A percentile compares a stretch with the other conserved stretches of the same genome.
Conservation (phyloP, 129 eudicot genomes). For the Flaveria bidentis region DNA sequence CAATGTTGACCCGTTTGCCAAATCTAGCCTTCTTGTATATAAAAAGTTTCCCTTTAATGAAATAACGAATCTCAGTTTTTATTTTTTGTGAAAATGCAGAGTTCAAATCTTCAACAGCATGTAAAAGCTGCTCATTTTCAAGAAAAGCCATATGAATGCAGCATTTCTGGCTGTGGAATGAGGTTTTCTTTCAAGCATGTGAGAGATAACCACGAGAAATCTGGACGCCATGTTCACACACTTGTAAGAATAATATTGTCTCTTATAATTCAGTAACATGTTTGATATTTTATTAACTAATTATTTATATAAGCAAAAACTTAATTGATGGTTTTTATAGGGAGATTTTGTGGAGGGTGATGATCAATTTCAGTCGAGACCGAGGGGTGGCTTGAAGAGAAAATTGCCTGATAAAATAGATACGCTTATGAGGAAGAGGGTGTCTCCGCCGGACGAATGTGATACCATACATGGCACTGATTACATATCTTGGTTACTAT, state of each 20-base stretch:
- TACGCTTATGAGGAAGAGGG: constrained; percentile 51
- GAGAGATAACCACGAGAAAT: constrained; percentile 79
- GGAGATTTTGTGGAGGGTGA: constrained; percentile 81
- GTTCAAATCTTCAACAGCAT: constrained; percentile 80
- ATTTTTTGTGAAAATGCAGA: constrained; percentile 37
- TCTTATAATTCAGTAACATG: not conserved
- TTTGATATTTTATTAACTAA: not conserved
- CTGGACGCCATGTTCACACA: constrained; percentile 56
- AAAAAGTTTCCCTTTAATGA: not conserved
- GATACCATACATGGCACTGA: constrained; percentile 38
- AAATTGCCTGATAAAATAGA: constrained; percentile 51
- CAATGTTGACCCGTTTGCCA: too few relatives aligned
- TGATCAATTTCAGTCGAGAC: constrained; percentile 55
- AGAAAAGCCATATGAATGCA: constrained; percentile 57
- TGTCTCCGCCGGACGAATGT: constrained; percentile 43
- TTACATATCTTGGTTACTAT: constrained; percentile 50
- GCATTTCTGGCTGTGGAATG: constrained; percentile 67
- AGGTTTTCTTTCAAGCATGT: constrained; percentile 83
- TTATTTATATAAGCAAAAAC: not conserved
- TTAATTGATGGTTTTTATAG: constrained; percentile 38
- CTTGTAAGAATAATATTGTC: constrained; percentile 40
- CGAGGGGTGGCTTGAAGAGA: constrained; percentile 83
- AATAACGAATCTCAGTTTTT: not conserved
- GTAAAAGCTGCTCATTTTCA: constrained; percentile 75
- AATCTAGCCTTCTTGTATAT: not conserved